Percentiles rank a stretch among this genome's conserved stretches.
Conservation (phyloP, 2,329 filamentous ascomycete genomes). For the Exophiala bonariae region DNA sequence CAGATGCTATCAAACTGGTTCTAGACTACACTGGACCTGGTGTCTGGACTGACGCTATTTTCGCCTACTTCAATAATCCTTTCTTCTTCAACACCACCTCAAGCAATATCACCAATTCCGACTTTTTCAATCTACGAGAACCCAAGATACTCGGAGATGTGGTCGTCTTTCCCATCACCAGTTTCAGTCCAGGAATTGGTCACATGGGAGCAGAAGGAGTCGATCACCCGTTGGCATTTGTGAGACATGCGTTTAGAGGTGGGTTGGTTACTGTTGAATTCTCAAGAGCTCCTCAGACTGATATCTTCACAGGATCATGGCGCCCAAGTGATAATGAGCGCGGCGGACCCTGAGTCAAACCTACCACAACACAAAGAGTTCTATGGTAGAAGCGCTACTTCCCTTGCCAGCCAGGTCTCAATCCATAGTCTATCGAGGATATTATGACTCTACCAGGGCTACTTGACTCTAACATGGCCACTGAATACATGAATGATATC, state of each 20-base stretch:
- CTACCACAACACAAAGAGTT: no score
- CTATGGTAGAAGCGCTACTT: no score
- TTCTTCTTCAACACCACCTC: background rate
- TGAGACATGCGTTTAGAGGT: conserved; percentile 2
- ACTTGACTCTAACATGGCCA: no score
- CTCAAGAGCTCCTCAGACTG: no score
- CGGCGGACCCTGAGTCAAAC: no score
- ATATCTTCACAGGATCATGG: no score
- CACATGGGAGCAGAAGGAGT: background rate
- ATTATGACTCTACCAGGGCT: no score
- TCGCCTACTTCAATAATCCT: conserved; percentile 57
- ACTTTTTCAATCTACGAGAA: conserved; percentile 64
- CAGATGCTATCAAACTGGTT: conserved; percentile 60
- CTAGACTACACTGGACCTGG: conserved; percentile 93
- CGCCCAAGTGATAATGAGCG: no score
- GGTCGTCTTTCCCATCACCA: conserved; percentile 88
- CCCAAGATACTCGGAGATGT: conserved; percentile 90
- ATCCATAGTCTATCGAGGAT: no score
- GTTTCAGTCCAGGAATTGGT: conserved; percentile 64
- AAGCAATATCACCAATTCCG: conserved; percentile 52
- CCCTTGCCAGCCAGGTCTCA: no score
- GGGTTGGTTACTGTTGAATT: no score
- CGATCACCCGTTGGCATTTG: conserved; percentile 1
- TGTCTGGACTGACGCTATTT: conserved; percentile 88
- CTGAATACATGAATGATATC: no score